Evolutionary conservation across 306 rosid genomes (phyloP).

Genomic region (Benincasa hispida): DNA sequence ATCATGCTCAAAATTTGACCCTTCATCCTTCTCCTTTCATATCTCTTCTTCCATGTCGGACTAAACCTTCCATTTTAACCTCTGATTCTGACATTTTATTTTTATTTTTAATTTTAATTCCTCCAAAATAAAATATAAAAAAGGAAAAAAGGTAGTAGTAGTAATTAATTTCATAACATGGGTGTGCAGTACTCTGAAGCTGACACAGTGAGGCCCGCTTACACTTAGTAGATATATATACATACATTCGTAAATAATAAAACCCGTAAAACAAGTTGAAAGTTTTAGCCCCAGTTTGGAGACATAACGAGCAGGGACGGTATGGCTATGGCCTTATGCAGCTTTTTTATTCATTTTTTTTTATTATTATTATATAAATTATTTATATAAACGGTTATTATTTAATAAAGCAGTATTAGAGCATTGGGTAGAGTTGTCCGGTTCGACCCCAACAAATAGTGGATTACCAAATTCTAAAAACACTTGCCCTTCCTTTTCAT

Average conservation of each 20-base stretch:
- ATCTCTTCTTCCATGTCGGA: not conserved
- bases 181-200: conserved; percentile 4
- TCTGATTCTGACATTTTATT: not conserved
- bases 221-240: not conserved
- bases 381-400: not conserved
- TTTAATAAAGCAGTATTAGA: not conserved
- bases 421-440: not conserved
- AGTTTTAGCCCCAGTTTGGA: conserved; percentile 40
- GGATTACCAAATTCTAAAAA: not conserved
- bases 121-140: not conserved
- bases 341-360: too few species aligned
- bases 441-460: conserved; percentile 8
- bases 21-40: not conserved
- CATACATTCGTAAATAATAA: not conserved
- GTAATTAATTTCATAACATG: conserved; percentile 14
- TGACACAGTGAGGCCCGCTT: conserved; percentile 10
- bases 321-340: conserved; percentile 23
- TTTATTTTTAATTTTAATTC: too few species aligned
- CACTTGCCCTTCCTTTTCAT: not conserved
- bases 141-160: not conserved
- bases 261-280: not conserved
- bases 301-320: conserved; percentile 33
- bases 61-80: not conserved
- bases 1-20: not conserved
- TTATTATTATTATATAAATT: not conserved